Evolutionary conservation across 352 stramenopile species (phyloP).

Genomic region (Phytophthora cryptogea): DNA sequence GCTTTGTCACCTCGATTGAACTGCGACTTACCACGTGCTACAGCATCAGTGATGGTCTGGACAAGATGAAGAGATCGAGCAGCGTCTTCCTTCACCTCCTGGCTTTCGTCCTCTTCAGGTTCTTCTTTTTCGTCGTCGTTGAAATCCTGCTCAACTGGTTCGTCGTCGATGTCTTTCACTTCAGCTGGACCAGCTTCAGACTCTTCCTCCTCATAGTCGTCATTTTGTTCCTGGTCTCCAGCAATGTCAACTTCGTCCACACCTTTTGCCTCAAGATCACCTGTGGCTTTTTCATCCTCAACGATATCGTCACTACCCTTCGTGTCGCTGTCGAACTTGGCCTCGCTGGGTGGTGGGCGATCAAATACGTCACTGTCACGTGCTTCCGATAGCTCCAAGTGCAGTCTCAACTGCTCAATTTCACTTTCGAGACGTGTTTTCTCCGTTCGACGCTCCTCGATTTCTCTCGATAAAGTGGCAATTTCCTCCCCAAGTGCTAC

Average conservation of each 20-base stretch:
- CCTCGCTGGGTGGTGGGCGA: slow-evolving; percentile 15
- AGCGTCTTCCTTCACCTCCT: slow-evolving; percentile 49
- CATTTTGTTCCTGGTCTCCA: slow-evolving; percentile 6
- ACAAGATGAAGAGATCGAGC: slow-evolving; percentile 44
- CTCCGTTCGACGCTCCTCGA: slow-evolving; percentile 42
- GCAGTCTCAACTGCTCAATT: slow-evolving; percentile 65
- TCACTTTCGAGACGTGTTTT: slow-evolving; percentile 58
- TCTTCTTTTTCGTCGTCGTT: slow-evolving; percentile 36
- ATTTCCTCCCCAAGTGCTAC: slow-evolving; percentile 34
- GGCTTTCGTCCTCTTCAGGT: slow-evolving; percentile 30
- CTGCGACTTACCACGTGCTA: slow-evolving; percentile 65
- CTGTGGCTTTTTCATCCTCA: slow-evolving; percentile 1
- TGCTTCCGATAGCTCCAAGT: slow-evolving; percentile 57
- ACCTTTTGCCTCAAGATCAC: slow-evolving; percentile 12
- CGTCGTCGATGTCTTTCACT: slow-evolving; percentile 25
- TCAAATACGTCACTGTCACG: slow-evolving; percentile 5
- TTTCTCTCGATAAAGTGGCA: slow-evolving; percentile 35
- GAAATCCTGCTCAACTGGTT: slow-evolving; percentile 14
- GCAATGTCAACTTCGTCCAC: slow-evolving; percentile 20
- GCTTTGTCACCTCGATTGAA: slow-evolving; percentile 81
- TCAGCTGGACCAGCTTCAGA: slow-evolving; percentile 13
- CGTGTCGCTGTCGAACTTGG: slow-evolving; percentile 9
- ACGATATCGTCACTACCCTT: background rate
- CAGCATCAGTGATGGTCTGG: slow-evolving; percentile 45
- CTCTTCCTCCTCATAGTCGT: slow-evolving; percentile 27